Conservation (phyloP, 2,329 filamentous ascomycete genomes). For the Zasmidium citrigriseum region DNA sequence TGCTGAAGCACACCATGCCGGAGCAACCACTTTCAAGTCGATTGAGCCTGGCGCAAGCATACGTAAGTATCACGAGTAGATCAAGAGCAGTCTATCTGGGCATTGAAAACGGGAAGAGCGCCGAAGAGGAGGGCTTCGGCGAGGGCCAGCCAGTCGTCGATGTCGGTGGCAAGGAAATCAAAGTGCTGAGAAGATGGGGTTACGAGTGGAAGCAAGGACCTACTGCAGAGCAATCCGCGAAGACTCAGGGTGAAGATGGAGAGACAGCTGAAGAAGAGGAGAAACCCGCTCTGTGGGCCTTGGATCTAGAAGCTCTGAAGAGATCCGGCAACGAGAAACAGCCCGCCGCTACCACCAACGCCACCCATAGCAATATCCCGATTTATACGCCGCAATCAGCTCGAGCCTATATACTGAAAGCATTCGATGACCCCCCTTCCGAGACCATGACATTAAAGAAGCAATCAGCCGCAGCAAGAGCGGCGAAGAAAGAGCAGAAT, state of each 20-base stretch:
- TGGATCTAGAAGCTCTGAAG: slow-evolving; percentile 59
- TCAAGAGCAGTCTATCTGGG: slow-evolving; percentile 76
- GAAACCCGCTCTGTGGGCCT: slow-evolving; percentile 57
- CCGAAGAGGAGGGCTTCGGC: slow-evolving; percentile 71
- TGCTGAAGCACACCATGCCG: slow-evolving; percentile 79
- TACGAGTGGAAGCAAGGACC: slow-evolving; percentile 59
- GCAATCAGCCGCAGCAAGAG: slow-evolving; percentile 53
- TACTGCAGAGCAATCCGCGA: not conserved
- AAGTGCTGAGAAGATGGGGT: slow-evolving; percentile 74
- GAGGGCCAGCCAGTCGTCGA: slow-evolving; percentile 72
- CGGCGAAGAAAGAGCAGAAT: slow-evolving; percentile 68
- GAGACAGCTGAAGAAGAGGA: slow-evolving; percentile 27
- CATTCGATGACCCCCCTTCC: slow-evolving; percentile 56
- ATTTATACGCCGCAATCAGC: slow-evolving; percentile 75
- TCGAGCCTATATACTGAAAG: slow-evolving; percentile 56
- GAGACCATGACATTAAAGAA: slow-evolving; percentile 39
- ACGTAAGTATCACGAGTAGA: slow-evolving; percentile 78
- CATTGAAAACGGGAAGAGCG: slow-evolving; percentile 64
- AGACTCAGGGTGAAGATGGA: slow-evolving; percentile 13
- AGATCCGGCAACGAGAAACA: slow-evolving; percentile 37
- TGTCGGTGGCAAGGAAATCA: slow-evolving; percentile 72
- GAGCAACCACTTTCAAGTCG: slow-evolving; percentile 83
- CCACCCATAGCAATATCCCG: slow-evolving; percentile 57
- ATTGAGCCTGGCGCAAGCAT: slow-evolving; percentile 78
- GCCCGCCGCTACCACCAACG: slow-evolving; percentile 25